These are phyloP conservation scores for Polytrichum commune DNA, from an alignment of 225 moss, liverwort and hornwort genomes.

Conservation along the genomic window DNA sequence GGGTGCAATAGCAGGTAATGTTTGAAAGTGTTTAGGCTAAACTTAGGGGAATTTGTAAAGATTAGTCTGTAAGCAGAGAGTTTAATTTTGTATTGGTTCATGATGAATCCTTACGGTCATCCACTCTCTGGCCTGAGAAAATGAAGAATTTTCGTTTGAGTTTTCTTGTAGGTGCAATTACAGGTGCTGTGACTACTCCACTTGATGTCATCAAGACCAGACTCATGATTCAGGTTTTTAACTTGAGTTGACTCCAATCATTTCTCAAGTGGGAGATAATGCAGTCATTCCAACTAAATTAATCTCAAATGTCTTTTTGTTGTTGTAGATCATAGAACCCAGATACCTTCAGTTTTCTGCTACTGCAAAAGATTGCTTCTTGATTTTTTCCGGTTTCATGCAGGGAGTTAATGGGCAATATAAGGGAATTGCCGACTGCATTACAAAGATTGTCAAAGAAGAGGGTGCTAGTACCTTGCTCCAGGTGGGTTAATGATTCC, in stretches of 20 bases:
- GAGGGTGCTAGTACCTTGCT: conserved; percentile 33
- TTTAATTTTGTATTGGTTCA: too few relatives aligned
- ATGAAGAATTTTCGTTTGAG: neutral
- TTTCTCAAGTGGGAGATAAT: neutral
- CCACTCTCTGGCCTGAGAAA: too few relatives aligned
- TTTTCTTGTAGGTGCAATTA: conserved; percentile 34
- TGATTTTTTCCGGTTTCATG: neutral
- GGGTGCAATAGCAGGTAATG: conserved; percentile 66
- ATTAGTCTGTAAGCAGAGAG: too few relatives aligned
- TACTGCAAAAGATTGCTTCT: neutral
- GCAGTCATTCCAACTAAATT: neutral
- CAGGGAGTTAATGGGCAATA: conserved; percentile 33
- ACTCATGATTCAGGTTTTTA: conserved; percentile 32
- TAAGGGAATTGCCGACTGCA: conserved; percentile 33
- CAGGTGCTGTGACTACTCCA: conserved; percentile 43
- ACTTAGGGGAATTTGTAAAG: too few relatives aligned
- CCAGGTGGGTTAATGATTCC: conserved; percentile 17
- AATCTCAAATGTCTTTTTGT: neutral
- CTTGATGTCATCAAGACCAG: conserved; percentile 49
- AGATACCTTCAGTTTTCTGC: neutral
- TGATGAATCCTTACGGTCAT: too few relatives aligned
- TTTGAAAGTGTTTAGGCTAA: neutral
- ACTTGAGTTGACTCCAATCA: neutral
- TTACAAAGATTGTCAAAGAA: conserved; percentile 25
- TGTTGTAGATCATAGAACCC: neutral